These are phyloP conservation scores for Lentinula aciculospora DNA, from an alignment of 768 basidiomycete species.

Conservation along the genomic window DNA sequence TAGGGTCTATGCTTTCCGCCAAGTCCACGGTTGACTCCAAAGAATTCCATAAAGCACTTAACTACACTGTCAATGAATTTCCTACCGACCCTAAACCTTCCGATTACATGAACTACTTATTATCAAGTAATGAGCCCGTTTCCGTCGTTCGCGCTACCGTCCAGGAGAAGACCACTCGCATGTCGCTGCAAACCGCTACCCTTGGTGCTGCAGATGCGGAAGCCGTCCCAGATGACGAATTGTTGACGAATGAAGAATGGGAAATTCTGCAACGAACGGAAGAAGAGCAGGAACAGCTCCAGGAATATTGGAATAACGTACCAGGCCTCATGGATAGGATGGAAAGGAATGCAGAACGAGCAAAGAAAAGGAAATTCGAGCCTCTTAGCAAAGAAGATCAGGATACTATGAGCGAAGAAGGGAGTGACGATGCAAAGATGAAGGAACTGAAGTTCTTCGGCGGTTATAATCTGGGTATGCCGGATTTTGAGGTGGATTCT, in stretches of 20 bases:
- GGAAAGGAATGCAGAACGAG: neutral
- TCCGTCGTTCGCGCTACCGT: neutral
- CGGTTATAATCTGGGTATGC: neutral
- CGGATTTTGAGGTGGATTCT: neutral
- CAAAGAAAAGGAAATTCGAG: neutral
- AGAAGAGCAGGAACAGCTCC: neutral
- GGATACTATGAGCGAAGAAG: neutral
- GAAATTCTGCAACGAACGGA: neutral
- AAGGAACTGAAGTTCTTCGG: neutral
- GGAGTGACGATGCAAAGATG: neutral
- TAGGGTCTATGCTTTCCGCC: neutral
- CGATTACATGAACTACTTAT: neutral
- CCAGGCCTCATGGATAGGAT: neutral
- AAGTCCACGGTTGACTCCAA: neutral
- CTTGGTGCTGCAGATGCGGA: neutral
- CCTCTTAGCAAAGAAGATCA: neutral
- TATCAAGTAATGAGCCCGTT: neutral
- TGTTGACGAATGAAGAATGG: neutral
- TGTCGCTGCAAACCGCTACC: neutral
- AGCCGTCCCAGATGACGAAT: neutral
- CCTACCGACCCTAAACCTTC: neutral
- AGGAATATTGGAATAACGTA: neutral
- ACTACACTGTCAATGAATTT: neutral
- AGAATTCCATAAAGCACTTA: neutral
- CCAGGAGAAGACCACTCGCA: neutral